Evolutionary conservation across 2,329 filamentous ascomycete genomes (phyloP), one percentile per base, ranked within the genome.

Genomic region (Plectosphaerella sp.): DNA sequence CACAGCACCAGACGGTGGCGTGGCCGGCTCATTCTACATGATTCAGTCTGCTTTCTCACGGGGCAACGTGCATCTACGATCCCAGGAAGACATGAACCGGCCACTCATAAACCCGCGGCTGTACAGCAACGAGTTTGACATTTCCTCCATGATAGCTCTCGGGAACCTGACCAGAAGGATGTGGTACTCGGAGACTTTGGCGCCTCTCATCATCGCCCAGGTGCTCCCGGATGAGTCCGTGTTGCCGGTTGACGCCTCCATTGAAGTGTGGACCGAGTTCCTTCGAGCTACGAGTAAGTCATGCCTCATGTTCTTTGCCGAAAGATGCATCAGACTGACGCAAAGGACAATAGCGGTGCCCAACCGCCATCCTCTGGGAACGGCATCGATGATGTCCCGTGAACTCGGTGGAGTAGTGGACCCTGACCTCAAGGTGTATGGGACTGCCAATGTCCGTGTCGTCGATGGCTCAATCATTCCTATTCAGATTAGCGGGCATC

Each of bases 91-190:
- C 3, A 61, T 66, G 18, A 52, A 67, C 37, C 55, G 63, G 9
- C 73, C 75, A 0, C 54, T 60, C 11, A 67, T 73, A 24, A 65
- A 73, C 53, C 69, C 69, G 1, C 61, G 62, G n/a, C 72, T 67
- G 49, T 64, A 69, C 46, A 51, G 64, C 5, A 51, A 65, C 42
- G 68, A 71, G 50, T 69, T 71, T 25, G 72, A 73, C 47, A 48
- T 68, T n/a, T 46, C 58, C 0, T 56, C 60, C 6, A 61, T 66
- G 52, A 58, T 66, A 1, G 61, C 54, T 0, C 51, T 64, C 0
- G 67, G 64, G 0, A 66, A 66, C 14, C 50, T 67, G 20, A 61
- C 64, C 2, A 61, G 62, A 35, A 49, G 46, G 9, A 63, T 71
- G 39, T 72, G 65, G 28, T 33, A 33, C 28, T 33, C 28, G 8